Base-by-base conservation (phyloP, 2,329 filamentous ascomycete species). In the Alternaria infectoria region DNA sequence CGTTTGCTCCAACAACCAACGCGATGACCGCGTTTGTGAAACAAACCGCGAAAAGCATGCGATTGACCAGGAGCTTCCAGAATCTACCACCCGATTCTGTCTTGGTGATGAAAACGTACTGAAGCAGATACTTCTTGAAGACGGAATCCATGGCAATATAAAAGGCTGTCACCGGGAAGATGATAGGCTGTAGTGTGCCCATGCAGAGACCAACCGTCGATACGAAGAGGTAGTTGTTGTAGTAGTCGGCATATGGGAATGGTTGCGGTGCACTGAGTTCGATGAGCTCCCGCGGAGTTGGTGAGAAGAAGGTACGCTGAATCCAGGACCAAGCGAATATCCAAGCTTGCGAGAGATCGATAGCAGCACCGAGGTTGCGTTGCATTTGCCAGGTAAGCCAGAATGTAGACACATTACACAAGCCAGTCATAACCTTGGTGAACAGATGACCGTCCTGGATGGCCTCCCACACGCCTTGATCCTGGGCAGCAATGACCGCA, bases 221-320 rank as follows among this genome's bases (percentile, higher is more conserved):
- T 80, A 98, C 97, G 82, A 92, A 98, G 28, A 98, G 85, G 79
- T 97, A 97, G 79, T 96, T 97, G 81, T 97, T 98, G 86, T 97
- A 98, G 81, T 98, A 97, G 70, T 90, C 93, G 62, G 95, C 93
- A 74, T 97, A 98, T 68, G 97, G 93, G 77, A 99, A 97, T 0
- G 92, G 85, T 10, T 92, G 93, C 1, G 96, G 96, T 2, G 96
- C 95, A 1, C 93, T 96, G 74, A 96, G 88, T 79, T 97, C 93
- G 70, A 98, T 98, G 72, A 96, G 84, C 78, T 97, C 91, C 69
- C 96, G 88, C 9, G 96, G 96, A 5, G 96, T 98, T 6, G 95
- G 94, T 64, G 88, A 91, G 15, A 92, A 88, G 74, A 96, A 94
- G 54, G 89, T 90, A 73, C 93, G 90, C 68, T 90, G 87, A 75